phyloP scores from a whole-genome alignment of 2,329 filamentous ascomycete genomes.

The Alternaria incomplexa region DNA sequence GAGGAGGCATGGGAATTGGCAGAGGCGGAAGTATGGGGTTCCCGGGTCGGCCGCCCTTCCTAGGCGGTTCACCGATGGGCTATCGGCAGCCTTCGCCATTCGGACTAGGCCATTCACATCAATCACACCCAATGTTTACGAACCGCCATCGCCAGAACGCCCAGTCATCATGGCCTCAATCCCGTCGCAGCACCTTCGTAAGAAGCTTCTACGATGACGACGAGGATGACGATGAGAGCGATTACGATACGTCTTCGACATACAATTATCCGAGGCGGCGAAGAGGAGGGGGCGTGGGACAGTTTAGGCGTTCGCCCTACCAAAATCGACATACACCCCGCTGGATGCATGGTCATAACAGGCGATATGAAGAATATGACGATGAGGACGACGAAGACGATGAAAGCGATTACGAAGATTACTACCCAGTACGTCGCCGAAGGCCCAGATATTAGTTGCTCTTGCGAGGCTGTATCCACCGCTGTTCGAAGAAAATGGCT shows the following conservation, averaged over 20 bases:
- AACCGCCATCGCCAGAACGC: neutral
- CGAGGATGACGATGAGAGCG: constrained; percentile 17
- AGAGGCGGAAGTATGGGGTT: neutral
- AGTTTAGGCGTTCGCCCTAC: neutral
- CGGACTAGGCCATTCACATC: neutral
- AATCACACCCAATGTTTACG: neutral
- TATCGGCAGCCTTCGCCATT: constrained; percentile 1
- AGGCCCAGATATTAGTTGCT: neutral
- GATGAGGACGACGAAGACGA: constrained; percentile 13
- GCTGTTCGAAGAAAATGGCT: neutral
- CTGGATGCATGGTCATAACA: constrained; percentile 5
- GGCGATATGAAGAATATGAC: constrained; percentile 18
- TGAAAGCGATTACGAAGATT: neutral
- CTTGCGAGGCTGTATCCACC: neutral
- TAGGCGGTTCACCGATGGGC: neutral
- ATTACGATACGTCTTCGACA: constrained; percentile 1
- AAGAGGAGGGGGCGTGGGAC: neutral
- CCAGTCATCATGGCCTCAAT: constrained; percentile 4
- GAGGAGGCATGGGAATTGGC: neutral
- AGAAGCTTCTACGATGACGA: constrained; percentile 5
- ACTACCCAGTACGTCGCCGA: neutral
- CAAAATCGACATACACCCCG: neutral
- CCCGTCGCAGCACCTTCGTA: neutral
- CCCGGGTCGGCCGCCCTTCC: neutral
- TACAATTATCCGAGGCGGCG: neutral